A percentile compares a stretch with the other conserved stretches of the same genome.
Conservation (phyloP, 2,329 filamentous ascomycete species). For the Sarocladium strictum region DNA sequence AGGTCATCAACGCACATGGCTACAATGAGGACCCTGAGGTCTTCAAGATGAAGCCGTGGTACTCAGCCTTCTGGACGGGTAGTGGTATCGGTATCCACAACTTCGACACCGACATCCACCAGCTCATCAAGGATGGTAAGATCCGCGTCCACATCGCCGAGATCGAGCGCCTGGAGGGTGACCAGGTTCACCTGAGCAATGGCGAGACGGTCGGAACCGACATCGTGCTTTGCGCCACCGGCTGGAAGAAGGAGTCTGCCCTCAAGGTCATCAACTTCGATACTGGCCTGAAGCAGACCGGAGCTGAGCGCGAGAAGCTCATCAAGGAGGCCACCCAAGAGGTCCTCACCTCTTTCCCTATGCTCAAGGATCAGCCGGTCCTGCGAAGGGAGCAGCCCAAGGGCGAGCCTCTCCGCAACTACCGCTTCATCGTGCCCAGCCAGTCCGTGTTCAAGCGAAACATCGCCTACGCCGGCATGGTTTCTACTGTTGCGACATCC, state of each 20-base stretch:
- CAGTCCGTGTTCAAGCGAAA: constrained; percentile 16
- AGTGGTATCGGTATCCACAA: constrained; percentile 48
- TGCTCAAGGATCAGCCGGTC: constrained; percentile 17
- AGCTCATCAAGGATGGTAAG: constrained; percentile 40
- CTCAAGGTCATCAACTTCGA: constrained; percentile 31
- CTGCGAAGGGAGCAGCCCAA: constrained; percentile 15
- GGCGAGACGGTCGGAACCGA: constrained; percentile 36
- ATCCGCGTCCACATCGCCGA: constrained; percentile 43
- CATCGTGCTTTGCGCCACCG: constrained; percentile 44
- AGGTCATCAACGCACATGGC: constrained; percentile 38
- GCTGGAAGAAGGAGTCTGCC: constrained; percentile 40
- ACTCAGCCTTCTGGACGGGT: constrained; percentile 40
- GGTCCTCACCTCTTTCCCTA: constrained; percentile 15
- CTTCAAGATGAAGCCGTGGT: constrained; percentile 34
- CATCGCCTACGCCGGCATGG: constrained; percentile 28
- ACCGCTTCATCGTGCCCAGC: constrained; percentile 21
- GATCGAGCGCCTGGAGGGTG: constrained; percentile 32
- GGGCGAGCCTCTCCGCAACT: constrained; percentile 18
- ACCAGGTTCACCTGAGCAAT: constrained; percentile 34
- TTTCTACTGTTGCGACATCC: constrained; percentile 25
- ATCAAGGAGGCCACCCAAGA: constrained; percentile 14
- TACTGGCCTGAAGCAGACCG: constrained; percentile 14
- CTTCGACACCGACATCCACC: constrained; percentile 43
- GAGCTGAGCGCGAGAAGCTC: constrained; percentile 9
- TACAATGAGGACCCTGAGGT: constrained; percentile 37